Conservation (phyloP, 1,139 yeast species). For the Saccharomyces hybrid region DNA sequence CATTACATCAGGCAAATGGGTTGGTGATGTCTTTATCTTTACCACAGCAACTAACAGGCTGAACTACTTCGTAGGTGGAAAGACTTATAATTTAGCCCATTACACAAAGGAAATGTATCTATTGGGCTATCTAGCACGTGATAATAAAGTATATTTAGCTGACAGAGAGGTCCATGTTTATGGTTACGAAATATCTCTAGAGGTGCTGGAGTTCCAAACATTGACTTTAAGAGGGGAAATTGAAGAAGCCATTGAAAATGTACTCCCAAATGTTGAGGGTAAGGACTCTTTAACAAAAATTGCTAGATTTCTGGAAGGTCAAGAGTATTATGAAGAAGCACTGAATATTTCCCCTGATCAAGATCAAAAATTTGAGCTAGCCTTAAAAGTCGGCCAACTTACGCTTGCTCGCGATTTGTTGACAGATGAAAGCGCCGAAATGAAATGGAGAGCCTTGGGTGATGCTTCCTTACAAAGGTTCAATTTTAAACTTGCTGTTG, state of each 20-base stretch:
- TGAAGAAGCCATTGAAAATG: slow-evolving; percentile 56
- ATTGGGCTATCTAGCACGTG: slow-evolving; percentile 84
- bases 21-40: slow-evolving; percentile 92
- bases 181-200: slow-evolving; percentile 73
- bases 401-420: slow-evolving; percentile 69
- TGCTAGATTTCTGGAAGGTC: slow-evolving; percentile 89
- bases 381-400: slow-evolving; percentile 61
- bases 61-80: slow-evolving; percentile 92
- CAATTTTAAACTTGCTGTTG: slow-evolving; percentile 75
- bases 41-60: slow-evolving; percentile 81
- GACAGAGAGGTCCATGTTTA: slow-evolving; percentile 84
- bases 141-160: slow-evolving; percentile 78
- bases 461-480: slow-evolving; percentile 74
- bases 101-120: slow-evolving; percentile 83
- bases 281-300: slow-evolving; percentile 68
- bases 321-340: slow-evolving; percentile 80
- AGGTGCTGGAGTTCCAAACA: slow-evolving; percentile 91
- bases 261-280: slow-evolving; percentile 56
- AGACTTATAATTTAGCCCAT: slow-evolving; percentile 85
- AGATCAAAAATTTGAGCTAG: slow-evolving; percentile 81
- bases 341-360: slow-evolving; percentile 70
- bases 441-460: slow-evolving; percentile 88
- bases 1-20: slow-evolving; percentile 85
- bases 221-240: slow-evolving; percentile 90
- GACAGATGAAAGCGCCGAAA: slow-evolving; percentile 43